These are phyloP conservation scores for Pontederia paniculata DNA, from an alignment of 176 grass and related monocot species.

Conservation along the genomic window DNA sequence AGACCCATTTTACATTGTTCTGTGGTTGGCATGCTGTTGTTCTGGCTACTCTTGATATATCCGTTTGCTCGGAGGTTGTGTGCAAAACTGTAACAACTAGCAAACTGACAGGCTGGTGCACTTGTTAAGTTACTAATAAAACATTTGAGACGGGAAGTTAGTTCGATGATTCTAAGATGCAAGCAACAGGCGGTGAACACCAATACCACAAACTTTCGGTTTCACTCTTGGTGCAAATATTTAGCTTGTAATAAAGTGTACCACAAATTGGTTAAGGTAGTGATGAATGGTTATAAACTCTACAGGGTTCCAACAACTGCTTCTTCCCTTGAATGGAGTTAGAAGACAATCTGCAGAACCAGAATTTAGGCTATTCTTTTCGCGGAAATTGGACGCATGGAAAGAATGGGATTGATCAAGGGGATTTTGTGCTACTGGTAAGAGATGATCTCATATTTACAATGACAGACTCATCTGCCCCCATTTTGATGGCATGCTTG, in stretches of 20 bases:
- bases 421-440: constrained; percentile 30
- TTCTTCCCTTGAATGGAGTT: constrained; percentile 7
- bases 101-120: no score
- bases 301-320: not conserved
- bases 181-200: no score
- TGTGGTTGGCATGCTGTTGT: no score
- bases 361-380: not conserved
- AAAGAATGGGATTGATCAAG: not conserved
- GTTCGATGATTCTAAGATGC: no score
- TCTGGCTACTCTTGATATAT: no score
- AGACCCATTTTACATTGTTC: no score
- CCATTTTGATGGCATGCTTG: constrained; percentile 47
- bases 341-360: not conserved
- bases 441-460: constrained; percentile 74
- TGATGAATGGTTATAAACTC: not conserved
- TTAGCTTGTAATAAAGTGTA: not conserved
- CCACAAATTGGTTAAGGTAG: not conserved
- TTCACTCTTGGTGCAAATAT: not conserved
- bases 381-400: not conserved
- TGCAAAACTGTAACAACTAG: no score
- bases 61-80: no score
- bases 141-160: no score
- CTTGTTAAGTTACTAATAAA: no score
- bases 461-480: constrained; percentile 52
- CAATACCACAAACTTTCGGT: no score